Evolutionary conservation across 768 basidiomycete genomes (phyloP).

Genomic region (Leucocoprinus sp.): DNA sequence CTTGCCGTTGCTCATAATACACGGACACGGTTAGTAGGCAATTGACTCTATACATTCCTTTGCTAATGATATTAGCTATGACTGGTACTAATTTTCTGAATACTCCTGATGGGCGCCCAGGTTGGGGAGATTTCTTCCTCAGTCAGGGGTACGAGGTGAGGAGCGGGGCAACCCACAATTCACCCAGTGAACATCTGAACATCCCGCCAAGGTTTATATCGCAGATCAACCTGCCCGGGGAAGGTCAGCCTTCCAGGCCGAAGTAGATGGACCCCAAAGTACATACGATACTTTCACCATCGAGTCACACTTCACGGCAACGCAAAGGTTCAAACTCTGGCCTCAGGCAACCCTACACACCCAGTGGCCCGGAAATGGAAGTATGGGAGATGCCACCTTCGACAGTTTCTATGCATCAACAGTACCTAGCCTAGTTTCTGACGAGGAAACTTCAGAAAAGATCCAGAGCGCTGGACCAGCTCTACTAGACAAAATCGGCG

Average conservation of each 20-base stretch:
- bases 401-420: slow-evolving; percentile 37
- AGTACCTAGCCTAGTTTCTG: slow-evolving; percentile 30
- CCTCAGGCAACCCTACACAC: slow-evolving; percentile 37
- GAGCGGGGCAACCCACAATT: not conserved
- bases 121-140: slow-evolving; percentile 53
- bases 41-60: not conserved
- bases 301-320: slow-evolving; percentile 37
- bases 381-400: slow-evolving; percentile 34
- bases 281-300: slow-evolving; percentile 22
- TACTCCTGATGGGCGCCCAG: slow-evolving; percentile 43
- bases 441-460: slow-evolving; percentile 28
- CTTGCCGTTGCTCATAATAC: slow-evolving; percentile 39
- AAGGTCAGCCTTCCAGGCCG: slow-evolving; percentile 35
- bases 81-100: slow-evolving; percentile 45
- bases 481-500: slow-evolving; percentile 40
- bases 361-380: slow-evolving; percentile 48
- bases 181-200: too few relatives aligned
- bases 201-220: slow-evolving; percentile 38
- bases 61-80: slow-evolving; percentile 27
- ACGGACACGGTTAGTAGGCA: slow-evolving; percentile 30
- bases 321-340: slow-evolving; percentile 33
- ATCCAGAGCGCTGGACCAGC: slow-evolving; percentile 32
- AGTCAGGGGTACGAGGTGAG: slow-evolving; percentile 41
- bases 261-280: slow-evolving; percentile 28
- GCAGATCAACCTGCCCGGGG: slow-evolving; percentile 40